A percentile compares a stretch with the other conserved stretches of the same genome.
These are phyloP conservation scores for Emergomyces africanus DNA, from an alignment of 2,329 filamentous ascomycete species.

Conservation along the genomic window DNA sequence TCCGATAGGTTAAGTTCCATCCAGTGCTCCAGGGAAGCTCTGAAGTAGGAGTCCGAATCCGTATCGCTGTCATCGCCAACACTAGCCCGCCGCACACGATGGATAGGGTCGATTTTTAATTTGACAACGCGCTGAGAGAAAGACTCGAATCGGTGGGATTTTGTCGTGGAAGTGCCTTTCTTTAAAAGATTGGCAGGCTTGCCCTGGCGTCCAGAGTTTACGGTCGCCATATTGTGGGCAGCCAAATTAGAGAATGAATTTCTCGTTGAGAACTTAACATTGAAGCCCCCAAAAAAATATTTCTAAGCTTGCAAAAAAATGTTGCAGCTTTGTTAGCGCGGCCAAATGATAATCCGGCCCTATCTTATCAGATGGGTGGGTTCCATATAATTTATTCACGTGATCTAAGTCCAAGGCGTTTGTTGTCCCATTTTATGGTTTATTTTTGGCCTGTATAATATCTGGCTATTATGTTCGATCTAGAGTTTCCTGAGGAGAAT, in stretches of 20 bases:
- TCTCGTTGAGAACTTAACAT: not conserved
- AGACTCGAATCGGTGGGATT: constrained; percentile 80
- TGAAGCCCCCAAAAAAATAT: not conserved
- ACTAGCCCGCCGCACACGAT: constrained; percentile 69
- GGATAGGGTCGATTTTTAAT: constrained; percentile 85
- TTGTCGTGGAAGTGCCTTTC: constrained; percentile 58
- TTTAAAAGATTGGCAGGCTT: constrained; percentile 57
- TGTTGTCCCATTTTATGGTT: no score
- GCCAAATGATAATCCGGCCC: constrained; percentile 1
- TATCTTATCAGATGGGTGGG: constrained; percentile 3
- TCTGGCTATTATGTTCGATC: not conserved
- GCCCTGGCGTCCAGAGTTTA: constrained; percentile 52
- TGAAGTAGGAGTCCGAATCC: constrained; percentile 74
- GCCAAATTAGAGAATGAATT: constrained; percentile 1
- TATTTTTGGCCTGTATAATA: not conserved
- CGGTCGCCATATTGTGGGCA: constrained; percentile 31
- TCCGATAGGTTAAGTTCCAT: constrained; percentile 79
- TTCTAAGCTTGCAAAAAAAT: constrained; percentile 13
- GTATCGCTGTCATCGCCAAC: constrained; percentile 67
- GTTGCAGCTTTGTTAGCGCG: not conserved
- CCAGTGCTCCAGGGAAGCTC: constrained; percentile 75
- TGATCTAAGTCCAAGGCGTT: no score
- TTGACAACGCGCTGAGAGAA: constrained; percentile 85
- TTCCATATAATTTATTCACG: no score
- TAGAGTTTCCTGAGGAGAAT: not conserved